Evolutionary conservation across 352 stramenopile genomes (phyloP).

Genomic region (Proteromonas lacertae): DNA sequence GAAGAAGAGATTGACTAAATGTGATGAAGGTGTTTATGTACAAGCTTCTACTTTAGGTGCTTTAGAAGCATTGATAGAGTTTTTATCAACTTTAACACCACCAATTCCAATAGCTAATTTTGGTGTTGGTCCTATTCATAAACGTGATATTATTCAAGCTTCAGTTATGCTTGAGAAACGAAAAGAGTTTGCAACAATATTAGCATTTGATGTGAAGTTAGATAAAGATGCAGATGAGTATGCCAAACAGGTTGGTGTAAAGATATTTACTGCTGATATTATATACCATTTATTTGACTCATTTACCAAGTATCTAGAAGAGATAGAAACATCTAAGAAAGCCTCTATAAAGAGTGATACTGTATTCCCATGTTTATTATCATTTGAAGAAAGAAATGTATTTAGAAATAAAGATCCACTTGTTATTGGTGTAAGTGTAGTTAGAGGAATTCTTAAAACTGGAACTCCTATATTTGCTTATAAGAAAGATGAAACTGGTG

Average conservation of each 20-base stretch:
- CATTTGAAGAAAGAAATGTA: slow-evolving; percentile 83
- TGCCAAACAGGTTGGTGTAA: slow-evolving; percentile 42
- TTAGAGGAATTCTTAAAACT: slow-evolving; percentile 84
- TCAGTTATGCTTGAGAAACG: slow-evolving; percentile 88
- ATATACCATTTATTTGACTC: slow-evolving; percentile 99
- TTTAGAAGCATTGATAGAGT: slow-evolving; percentile 81
- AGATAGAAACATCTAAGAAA: slow-evolving; percentile 6
- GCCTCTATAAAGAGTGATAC: slow-evolving; percentile 18
- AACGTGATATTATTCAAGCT: slow-evolving; percentile 89
- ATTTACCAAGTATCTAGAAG: slow-evolving; percentile 71
- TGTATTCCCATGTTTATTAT: slow-evolving; percentile 68
- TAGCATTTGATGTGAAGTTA: slow-evolving; percentile 93
- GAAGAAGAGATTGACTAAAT: background rate
- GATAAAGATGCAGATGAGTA: slow-evolving; percentile 56
- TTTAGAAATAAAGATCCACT: slow-evolving; percentile 99
- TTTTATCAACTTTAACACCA: slow-evolving; percentile 21
- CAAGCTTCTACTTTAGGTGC: slow-evolving; percentile 91
- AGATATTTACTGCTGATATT: slow-evolving; percentile 97
- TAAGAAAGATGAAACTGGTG: slow-evolving; percentile 26
- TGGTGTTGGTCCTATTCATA: slow-evolving; percentile 86
- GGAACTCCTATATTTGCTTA: slow-evolving; percentile 65
- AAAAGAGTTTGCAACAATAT: slow-evolving; percentile 74
- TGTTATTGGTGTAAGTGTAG: slow-evolving; percentile 81
- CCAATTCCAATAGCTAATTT: slow-evolving; percentile 28
- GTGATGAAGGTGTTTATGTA: slow-evolving; percentile 70